phyloP scores from a whole-genome alignment of 2,329 filamentous ascomycete species.

The Teratosphaeria nubilosa region DNA sequence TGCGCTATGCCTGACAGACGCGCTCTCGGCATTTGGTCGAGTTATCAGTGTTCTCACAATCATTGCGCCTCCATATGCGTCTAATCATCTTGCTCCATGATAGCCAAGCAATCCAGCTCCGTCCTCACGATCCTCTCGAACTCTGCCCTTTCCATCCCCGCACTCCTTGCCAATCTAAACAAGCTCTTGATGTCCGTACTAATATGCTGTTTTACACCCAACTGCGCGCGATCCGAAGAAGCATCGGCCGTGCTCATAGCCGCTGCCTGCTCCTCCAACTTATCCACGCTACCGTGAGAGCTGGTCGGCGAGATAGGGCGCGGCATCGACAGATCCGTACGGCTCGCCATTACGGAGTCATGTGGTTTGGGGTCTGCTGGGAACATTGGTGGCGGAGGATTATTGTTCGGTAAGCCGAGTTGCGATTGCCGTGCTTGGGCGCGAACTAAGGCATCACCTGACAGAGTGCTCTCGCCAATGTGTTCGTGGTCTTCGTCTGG shows the following conservation, averaged over 20 bases:
- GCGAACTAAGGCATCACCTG: constrained; percentile 38
- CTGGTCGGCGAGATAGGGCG: constrained; percentile 38
- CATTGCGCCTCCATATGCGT: neutral
- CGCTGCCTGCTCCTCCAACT: constrained; percentile 37
- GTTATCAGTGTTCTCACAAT: neutral
- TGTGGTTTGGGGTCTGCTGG: neutral
- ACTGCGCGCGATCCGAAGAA: constrained; percentile 49
- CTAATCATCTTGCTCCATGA: constrained; percentile 54
- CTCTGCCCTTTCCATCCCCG: constrained; percentile 63
- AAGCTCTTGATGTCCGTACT: constrained; percentile 68
- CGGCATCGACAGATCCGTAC: constrained; percentile 26
- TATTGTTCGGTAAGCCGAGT: neutral
- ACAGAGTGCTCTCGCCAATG: constrained; percentile 41
- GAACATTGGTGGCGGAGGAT: neutral
- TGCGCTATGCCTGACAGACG: neutral
- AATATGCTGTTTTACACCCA: constrained; percentile 69
- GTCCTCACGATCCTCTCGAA: constrained; percentile 63
- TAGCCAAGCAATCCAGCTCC: constrained; percentile 58
- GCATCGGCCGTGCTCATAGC: constrained; percentile 18
- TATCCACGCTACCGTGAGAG: constrained; percentile 43
- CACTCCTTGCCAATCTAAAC: constrained; percentile 58
- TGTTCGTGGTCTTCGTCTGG: constrained; percentile 56
- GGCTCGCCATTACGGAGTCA: neutral
- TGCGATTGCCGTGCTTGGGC: neutral
- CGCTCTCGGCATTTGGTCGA: neutral